Percentiles rank a stretch among this genome's conserved stretches.
These are phyloP conservation scores for Metschnikowia matae DNA, from an alignment of 805 yeast genomes.

Conservation along the genomic window DNA sequence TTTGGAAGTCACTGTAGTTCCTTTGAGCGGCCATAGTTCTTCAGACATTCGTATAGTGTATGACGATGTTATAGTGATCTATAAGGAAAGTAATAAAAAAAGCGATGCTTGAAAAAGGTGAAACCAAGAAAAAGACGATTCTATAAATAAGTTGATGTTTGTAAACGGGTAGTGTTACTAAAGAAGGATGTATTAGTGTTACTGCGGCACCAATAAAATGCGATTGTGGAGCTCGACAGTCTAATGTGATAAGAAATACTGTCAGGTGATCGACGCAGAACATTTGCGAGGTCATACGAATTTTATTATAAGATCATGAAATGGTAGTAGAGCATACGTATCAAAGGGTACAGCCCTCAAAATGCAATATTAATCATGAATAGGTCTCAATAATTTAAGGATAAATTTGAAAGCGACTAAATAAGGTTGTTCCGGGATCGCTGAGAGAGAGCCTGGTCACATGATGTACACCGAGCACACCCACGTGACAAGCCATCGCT, in stretches of 20 bases:
- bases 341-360: not conserved
- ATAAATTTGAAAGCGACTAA: not conserved
- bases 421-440: not conserved
- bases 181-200: no score
- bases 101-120: no score
- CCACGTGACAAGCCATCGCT: conserved; percentile 3
- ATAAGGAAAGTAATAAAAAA: not conserved
- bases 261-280: not conserved
- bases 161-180: no score
- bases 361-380: not conserved
- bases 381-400: not conserved
- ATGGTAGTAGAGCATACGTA: not conserved
- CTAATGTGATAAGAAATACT: not conserved
- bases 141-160: no score
- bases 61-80: not conserved
- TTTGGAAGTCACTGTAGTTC: not conserved
- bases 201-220: no score
- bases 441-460: not conserved
- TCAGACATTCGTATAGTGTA: not conserved
- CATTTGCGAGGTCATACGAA: not conserved
- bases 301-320: not conserved
- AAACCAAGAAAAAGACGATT: not conserved
- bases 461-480: not conserved
- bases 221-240: no score
- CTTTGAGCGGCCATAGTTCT: not conserved